A percentile compares a stretch with the other conserved stretches of the same genome.
Evolutionary conservation across 345 rosid genomes (phyloP).

Genomic region (Rhodamnia rubescens): DNA sequence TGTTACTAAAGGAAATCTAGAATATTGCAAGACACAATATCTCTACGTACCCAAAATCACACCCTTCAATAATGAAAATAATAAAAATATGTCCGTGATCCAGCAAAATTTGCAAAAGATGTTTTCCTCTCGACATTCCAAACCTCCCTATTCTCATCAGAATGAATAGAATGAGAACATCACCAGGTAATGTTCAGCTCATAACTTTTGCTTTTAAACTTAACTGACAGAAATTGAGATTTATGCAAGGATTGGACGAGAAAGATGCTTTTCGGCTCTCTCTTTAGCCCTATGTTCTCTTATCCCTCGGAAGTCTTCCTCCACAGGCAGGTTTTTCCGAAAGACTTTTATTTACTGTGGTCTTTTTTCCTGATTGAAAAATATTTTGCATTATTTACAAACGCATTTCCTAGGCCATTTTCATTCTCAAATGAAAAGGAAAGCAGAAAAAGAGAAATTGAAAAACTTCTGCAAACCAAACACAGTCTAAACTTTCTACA

Average conservation of each 20-base stretch:
- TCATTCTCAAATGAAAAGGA: background rate
- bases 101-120: background rate
- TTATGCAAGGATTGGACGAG: background rate
- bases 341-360: background rate
- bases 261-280: background rate
- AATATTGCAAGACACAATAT: background rate
- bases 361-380: background rate
- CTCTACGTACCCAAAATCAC: background rate
- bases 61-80: background rate
- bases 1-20: background rate
- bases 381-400: background rate
- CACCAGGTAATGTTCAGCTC: background rate
- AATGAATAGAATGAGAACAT: background rate
- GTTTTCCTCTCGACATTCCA: background rate
- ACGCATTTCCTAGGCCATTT: background rate
- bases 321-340: background rate
- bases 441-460: background rate
- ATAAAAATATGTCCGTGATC: background rate
- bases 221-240: background rate
- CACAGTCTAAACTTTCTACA: background rate
- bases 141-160: background rate
- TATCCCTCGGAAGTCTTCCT: background rate
- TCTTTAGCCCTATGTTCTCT: background rate
- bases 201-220: background rate
- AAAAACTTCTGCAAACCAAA: background rate